These are phyloP conservation scores for Parathielavia appendiculata DNA, from an alignment of 495 filamentous ascomycete genomes.

Conservation along the genomic window DNA sequence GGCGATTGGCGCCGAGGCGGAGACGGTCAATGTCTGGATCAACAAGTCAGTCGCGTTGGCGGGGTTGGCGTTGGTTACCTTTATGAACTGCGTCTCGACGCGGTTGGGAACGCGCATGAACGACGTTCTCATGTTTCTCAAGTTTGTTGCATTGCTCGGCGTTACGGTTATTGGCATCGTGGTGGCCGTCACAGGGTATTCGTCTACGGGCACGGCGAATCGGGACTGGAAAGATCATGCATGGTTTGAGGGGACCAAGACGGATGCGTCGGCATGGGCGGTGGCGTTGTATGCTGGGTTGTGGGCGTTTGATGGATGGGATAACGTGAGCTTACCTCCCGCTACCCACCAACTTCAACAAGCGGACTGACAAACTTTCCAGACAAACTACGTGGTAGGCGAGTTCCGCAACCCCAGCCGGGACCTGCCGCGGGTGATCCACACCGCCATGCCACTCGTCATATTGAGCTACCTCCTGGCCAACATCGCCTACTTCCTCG, in stretches of 20 bases:
- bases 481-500: slow-evolving; percentile 90
- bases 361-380: slow-evolving; percentile 15
- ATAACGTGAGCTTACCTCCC: slow-evolving; percentile 65
- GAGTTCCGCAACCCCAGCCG: slow-evolving; percentile 89
- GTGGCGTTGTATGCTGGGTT: slow-evolving; percentile 92
- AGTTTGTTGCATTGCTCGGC: slow-evolving; percentile 82
- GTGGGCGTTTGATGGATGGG: slow-evolving; percentile 99
- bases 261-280: slow-evolving; percentile 76
- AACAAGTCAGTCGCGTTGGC: slow-evolving; percentile 82
- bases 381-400: slow-evolving; percentile 96
- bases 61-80: slow-evolving; percentile 69
- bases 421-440: slow-evolving; percentile 90
- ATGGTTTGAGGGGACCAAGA: slow-evolving; percentile 85
- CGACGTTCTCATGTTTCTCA: slow-evolving; percentile 92
- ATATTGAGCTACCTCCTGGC: slow-evolving; percentile 86
- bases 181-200: slow-evolving; percentile 79
- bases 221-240: slow-evolving; percentile 78
- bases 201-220: slow-evolving; percentile 67
- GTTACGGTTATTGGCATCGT: slow-evolving; percentile 87
- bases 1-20: slow-evolving; percentile 71
- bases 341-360: neutral
- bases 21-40: slow-evolving; percentile 73
- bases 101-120: slow-evolving; percentile 77
- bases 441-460: slow-evolving; percentile 93
- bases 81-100: slow-evolving; percentile 86